phyloP scores from a whole-genome alignment of 1,284 basidiomycete genomes.

The Athelia sp. region DNA sequence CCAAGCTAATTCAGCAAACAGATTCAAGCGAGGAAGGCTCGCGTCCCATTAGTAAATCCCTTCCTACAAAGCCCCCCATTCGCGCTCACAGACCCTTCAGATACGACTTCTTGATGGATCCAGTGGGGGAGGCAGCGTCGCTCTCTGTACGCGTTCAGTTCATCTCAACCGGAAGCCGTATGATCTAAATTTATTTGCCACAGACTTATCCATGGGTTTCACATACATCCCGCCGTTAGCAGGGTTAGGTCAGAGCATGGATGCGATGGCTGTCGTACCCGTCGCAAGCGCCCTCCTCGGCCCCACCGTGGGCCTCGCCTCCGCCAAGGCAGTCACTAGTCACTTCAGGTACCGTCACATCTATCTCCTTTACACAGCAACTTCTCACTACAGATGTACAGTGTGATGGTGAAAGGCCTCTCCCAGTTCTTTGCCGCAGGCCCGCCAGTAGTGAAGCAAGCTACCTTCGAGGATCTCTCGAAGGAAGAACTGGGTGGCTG shows the following conservation, averaged over 20 bases:
- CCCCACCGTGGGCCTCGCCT: constrained; percentile 36
- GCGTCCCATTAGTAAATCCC: constrained; percentile 31
- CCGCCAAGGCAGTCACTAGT: constrained; percentile 34
- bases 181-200: background rate
- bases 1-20: constrained; percentile 10
- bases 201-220: constrained; percentile 33
- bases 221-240: constrained; percentile 36
- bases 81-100: constrained; percentile 16
- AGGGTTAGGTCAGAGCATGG: constrained; percentile 35
- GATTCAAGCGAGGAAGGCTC: constrained; percentile 29
- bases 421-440: constrained; percentile 36
- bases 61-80: background rate
- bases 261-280: constrained; percentile 33
- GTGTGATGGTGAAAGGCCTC: constrained; percentile 31
- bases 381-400: no score
- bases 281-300: constrained; percentile 36
- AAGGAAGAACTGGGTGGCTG: constrained; percentile 37
- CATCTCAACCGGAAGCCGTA: no score
- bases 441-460: constrained; percentile 36
- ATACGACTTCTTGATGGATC: constrained; percentile 38
- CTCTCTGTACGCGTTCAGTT: constrained; percentile 28
- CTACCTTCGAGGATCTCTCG: constrained; percentile 35
- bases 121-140: constrained; percentile 39
- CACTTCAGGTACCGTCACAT: constrained; percentile 23
- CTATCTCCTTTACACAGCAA: constrained; percentile 2